Evolutionary conservation across 1,139 yeast genomes (phyloP), one percentile per base, ranked within the genome.

Genomic region (Sugiyamaella pinicola): DNA sequence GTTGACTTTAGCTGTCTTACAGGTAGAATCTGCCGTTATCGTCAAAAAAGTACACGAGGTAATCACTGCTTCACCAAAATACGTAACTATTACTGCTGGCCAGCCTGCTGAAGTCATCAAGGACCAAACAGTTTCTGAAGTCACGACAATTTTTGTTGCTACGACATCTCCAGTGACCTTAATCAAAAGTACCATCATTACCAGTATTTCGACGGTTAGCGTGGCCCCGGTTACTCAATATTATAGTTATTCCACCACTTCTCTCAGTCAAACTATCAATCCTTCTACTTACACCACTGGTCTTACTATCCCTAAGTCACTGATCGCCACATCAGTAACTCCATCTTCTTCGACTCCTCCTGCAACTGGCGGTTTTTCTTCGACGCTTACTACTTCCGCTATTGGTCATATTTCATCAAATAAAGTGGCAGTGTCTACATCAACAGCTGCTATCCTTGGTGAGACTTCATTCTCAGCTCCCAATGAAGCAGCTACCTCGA

Each of bases 191-290:
- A 58, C 66, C 1, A 55, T 66, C 17, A 53, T 62, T 39, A 65
- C 70, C 4, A 57, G 62, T n/a, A 59, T 70, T 34, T 47, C 65
- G 7, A 56, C 65, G 33, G 57, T 63, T 18, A 61, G 64, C 34
- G 57, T 59, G 2, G 58, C 69, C 33, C 71, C 70, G 6, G 72
- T 69, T 2, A 57, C 67, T 3, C 68, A 64, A 50, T 52, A 52
- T n/a, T 47, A 58, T 28, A 46, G 57, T 3, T 63, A 64, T 53
- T 54, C 65, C 6, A 63, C 64, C 1, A 57, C 62, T 1, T 47
- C 61, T 10, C 58, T 63, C 12, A 50, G 68, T 26, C 53, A 61
- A 6, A 53, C 64, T 13, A 47, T 64, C 41, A 52, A 62, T 45
- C 65, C 69, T 9, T 45, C 62, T 6, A 58, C 64, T 9, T 68